These are phyloP conservation scores for Boletus rex-veris DNA, from an alignment of 768 basidiomycete genomes.

Conservation along the genomic window DNA sequence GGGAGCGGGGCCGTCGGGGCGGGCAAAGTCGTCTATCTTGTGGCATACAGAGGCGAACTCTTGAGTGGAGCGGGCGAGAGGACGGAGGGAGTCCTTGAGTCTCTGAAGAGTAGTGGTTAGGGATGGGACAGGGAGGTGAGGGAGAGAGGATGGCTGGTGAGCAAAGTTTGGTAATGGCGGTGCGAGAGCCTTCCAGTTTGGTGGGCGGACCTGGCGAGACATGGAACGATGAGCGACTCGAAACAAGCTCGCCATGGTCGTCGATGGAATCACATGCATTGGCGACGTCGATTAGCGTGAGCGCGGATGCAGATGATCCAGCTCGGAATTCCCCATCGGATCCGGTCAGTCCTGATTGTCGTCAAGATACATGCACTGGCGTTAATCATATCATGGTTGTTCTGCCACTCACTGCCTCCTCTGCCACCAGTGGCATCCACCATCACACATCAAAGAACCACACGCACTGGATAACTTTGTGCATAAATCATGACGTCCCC, in stretches of 20 bases:
- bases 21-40: constrained; percentile 68
- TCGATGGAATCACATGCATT: background rate
- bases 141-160: constrained; percentile 54
- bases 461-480: no score
- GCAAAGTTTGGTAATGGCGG: constrained; percentile 65
- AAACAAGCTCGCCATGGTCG: background rate
- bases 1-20: constrained; percentile 38
- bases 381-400: no score
- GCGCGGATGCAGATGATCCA: background rate
- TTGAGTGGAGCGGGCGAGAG: constrained; percentile 62
- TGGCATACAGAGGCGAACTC: constrained; percentile 53
- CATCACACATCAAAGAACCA: no score
- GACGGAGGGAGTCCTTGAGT: constrained; percentile 67
- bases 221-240: constrained; percentile 15
- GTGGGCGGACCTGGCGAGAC: constrained; percentile 35
- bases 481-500: background rate
- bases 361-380: no score
- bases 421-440: no score
- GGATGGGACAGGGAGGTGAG: constrained; percentile 71
- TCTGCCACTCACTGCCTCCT: no score
- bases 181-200: constrained; percentile 70
- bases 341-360: background rate
- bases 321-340: no score
- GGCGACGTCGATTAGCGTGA: no score
- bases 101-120: constrained; percentile 62